Base-by-base conservation (phyloP, 2,329 filamentous ascomycete species). In the Parascedosporium putredinis region DNA sequence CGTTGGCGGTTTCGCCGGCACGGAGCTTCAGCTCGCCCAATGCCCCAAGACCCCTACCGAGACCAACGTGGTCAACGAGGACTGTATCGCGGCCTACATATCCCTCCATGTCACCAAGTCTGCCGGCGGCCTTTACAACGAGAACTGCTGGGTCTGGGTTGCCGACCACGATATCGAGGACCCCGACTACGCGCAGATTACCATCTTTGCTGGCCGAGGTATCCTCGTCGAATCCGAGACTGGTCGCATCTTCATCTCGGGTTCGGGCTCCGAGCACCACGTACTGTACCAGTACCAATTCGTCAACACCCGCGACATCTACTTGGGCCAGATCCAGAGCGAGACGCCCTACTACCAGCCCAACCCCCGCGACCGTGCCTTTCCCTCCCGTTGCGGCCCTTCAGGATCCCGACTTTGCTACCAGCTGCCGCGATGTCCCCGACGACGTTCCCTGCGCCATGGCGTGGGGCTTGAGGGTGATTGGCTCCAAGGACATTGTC, bases 281-380 rank as follows among this genome's bases (percentile, higher is more conserved):
- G 71, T 75, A 2, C 64, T 84, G n/a, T 84, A 83, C 60, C 80
- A 86, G 61, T 87, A 86, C 62, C 78, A 86, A 57, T 67, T 86
- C 47, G 65, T 70, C 55, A 68, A 72, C 46, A 80, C 83, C 4
- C 69, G 71, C 43, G 74, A 86, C 57, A 64, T 85, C 49, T 82
- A 76, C 61, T 75, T 80, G 58, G 80, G 79, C 16, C 73, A 80
- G 56, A 75, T 81, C 45, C 83, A 88, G 60, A 81, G 82, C 46
- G 83, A 87, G 62, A 81, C 83, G 4, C 77, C 83, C 1, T 88
- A 88, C 65, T 86, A 78, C 64, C 83, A 87, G 62, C 78, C 81
- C 22, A 78, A 75, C 58, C 83, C 83, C 66, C 43, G 78, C 82
- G 0, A 70, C 73, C 0, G 66, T 67, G 6, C 83, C 80, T 1